Percentiles rank a stretch among this genome's conserved stretches.
Evolutionary conservation across 1,284 basidiomycete species (phyloP).

Genomic region (Pseudozyma pruni): DNA sequence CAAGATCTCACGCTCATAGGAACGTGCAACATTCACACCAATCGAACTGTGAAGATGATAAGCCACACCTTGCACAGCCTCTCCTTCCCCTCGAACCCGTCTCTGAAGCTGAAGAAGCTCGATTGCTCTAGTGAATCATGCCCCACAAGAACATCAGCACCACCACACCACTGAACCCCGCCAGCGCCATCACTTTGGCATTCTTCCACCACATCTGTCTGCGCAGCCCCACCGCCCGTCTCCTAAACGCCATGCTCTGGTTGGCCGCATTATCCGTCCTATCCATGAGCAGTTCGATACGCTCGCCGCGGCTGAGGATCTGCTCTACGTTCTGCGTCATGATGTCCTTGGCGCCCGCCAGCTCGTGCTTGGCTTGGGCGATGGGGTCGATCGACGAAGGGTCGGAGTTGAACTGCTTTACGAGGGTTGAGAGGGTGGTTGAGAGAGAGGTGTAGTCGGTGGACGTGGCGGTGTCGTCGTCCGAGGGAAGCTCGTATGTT

Average conservation of each 20-base stretch:
- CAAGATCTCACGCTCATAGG: too few relatives aligned
- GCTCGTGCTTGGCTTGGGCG: constrained; percentile 85
- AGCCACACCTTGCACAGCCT: too few relatives aligned
- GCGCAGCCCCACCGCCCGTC: constrained; percentile 85
- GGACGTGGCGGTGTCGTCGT: background rate
- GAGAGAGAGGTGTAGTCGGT: constrained; percentile 36
- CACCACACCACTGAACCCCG: constrained; percentile 79
- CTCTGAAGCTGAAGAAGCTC: too few relatives aligned
- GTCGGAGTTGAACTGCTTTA: constrained; percentile 81
- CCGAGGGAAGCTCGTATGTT: constrained; percentile 21
- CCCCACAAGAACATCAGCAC: constrained; percentile 38
- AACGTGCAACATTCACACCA: too few relatives aligned
- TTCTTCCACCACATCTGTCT: constrained; percentile 94
- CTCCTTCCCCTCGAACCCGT: too few relatives aligned
- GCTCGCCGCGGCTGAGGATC: constrained; percentile 90
- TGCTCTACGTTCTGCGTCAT: constrained; percentile 79
- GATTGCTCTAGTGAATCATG: constrained; percentile 27
- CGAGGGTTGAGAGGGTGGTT: constrained; percentile 63
- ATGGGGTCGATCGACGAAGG: constrained; percentile 89
- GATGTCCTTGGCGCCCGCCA: constrained; percentile 93
- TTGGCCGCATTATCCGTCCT: constrained; percentile 96
- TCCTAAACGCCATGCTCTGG: constrained; percentile 93
- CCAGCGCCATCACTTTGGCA: constrained; percentile 77
- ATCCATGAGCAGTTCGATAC: constrained; percentile 94
- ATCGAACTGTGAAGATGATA: too few relatives aligned